phyloP scores from a whole-genome alignment of 1,284 basidiomycete species.

The Sporisorium exsertum region DNA sequence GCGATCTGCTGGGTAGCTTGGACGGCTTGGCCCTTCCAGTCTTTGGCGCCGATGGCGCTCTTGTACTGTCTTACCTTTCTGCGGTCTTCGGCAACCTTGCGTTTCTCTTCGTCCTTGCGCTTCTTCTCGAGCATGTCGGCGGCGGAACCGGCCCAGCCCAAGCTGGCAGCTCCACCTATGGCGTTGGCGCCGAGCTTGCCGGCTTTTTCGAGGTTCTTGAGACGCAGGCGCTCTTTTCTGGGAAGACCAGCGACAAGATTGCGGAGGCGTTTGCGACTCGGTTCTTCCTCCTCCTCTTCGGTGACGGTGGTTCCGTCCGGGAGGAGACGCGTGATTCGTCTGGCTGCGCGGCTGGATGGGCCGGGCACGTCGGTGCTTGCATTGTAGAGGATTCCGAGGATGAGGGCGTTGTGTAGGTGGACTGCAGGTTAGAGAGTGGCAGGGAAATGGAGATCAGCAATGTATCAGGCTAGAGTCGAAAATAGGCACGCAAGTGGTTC shows the following conservation, averaged over 20 bases:
- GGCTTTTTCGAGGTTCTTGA: slow-evolving; percentile 61
- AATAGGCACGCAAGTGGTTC: neutral
- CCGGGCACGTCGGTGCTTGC: slow-evolving; percentile 62
- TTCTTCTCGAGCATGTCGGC: slow-evolving; percentile 68
- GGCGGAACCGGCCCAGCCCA: slow-evolving; percentile 67
- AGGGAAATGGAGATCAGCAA: neutral
- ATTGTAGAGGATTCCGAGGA: slow-evolving; percentile 71
- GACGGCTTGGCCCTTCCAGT: slow-evolving; percentile 60
- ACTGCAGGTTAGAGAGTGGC: slow-evolving; percentile 47
- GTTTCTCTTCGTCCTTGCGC: slow-evolving; percentile 67
- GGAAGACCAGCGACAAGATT: slow-evolving; percentile 61
- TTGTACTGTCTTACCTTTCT: slow-evolving; percentile 62
- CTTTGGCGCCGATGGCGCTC: slow-evolving; percentile 62
- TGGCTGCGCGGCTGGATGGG: slow-evolving; percentile 46
- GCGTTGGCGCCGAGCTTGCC: slow-evolving; percentile 42
- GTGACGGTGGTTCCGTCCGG: slow-evolving; percentile 45
- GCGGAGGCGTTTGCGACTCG: slow-evolving; percentile 64
- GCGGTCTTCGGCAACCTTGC: slow-evolving; percentile 62
- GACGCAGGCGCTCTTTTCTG: slow-evolving; percentile 59
- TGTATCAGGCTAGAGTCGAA: neutral
- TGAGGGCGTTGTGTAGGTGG: slow-evolving; percentile 70
- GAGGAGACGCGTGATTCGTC: slow-evolving; percentile 47
- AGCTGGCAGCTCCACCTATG: slow-evolving; percentile 35
- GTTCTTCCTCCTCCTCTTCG: slow-evolving; percentile 54
- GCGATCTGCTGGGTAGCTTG: slow-evolving; percentile 53